Percentiles rank a stretch among this genome's conserved stretches.
Conservation (phyloP, 306 rosid species). For the Cicer judaicum region DNA sequence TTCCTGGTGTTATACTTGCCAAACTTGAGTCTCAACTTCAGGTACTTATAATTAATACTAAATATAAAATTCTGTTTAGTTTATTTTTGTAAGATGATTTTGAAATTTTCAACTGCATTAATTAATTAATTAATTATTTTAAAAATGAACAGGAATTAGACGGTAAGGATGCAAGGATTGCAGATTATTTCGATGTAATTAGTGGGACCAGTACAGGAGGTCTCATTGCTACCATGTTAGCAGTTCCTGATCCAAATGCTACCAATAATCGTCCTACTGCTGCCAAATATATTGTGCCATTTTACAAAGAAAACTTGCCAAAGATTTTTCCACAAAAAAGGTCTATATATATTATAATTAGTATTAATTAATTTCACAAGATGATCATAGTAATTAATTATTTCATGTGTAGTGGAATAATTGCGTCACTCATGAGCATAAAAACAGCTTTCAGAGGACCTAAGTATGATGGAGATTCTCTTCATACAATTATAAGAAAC, state of each 20-base stretch:
- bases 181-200: conserved; percentile 52
- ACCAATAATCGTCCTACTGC: background rate
- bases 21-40: conserved; percentile 52
- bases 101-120: no score
- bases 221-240: background rate
- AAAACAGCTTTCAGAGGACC: conserved; percentile 40
- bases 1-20: conserved; percentile 50
- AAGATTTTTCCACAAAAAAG: background rate
- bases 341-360: background rate
- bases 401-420: conserved; percentile 42
- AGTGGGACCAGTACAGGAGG: conserved; percentile 53
- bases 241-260: background rate
- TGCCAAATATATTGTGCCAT: background rate
- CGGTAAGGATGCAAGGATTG: conserved; percentile 44
- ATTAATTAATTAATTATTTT: no score
- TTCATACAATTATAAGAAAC: conserved; percentile 1
- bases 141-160: background rate
- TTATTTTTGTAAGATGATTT: no score
- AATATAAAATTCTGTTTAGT: no score
- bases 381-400: background rate
- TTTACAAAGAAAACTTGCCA: background rate
- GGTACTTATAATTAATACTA: background rate
- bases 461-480: conserved; percentile 43
- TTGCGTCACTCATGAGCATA: conserved; percentile 2
- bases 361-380: no score